A percentile compares a stretch with the other conserved stretches of the same genome.
These are phyloP conservation scores for Fusarium nelsonii DNA, from an alignment of 2,329 filamentous ascomycete genomes.

Conservation along the genomic window DNA sequence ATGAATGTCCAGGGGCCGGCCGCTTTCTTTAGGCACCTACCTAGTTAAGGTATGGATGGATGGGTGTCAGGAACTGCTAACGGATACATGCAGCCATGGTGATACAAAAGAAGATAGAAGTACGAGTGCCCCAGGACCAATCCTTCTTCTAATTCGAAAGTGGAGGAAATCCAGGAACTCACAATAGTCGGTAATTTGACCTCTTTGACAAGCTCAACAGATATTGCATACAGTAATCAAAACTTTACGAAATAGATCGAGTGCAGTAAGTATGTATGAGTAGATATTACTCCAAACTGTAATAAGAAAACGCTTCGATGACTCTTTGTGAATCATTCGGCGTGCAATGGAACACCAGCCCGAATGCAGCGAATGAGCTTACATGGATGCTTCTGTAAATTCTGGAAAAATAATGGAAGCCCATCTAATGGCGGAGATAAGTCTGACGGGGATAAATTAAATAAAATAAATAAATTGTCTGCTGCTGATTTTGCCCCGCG, in stretches of 20 bases:
- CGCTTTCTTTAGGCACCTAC: no score
- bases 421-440: conserved; percentile 15
- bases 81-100: no score
- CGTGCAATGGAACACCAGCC: conserved; percentile 2
- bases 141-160: no score
- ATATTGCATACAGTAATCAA: not conserved
- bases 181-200: not conserved
- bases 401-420: conserved; percentile 18
- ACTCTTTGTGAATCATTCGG: conserved; percentile 41
- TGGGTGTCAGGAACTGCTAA: no score
- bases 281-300: not conserved
- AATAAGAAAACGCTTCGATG: conserved; percentile 5
- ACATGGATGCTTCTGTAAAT: conserved; percentile 13
- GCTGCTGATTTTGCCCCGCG: conserved; percentile 30
- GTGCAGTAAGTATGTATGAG: not conserved
- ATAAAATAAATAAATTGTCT: conserved; percentile 14
- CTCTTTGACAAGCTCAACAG: not conserved
- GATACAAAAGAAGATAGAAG: no score
- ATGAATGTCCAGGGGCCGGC: not conserved
- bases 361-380: conserved; percentile 29
- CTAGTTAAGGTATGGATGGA: no score
- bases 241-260: not conserved
- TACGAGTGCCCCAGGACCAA: no score
- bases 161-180: not conserved
- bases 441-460: conserved; percentile 17